Conservation (phyloP, 2,329 filamentous ascomycete species). For the Bipolaris gigantea region DNA sequence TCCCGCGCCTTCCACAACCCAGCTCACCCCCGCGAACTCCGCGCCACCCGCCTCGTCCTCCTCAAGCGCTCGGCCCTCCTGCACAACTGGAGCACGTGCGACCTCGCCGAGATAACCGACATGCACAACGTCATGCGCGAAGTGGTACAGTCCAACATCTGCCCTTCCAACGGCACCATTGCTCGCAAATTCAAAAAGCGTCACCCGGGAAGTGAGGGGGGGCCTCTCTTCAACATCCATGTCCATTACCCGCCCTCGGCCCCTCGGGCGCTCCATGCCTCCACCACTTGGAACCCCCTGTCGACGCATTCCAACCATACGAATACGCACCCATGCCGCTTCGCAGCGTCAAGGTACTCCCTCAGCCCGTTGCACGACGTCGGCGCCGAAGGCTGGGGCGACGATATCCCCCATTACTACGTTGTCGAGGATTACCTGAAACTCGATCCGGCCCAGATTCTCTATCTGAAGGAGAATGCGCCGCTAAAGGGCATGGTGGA, state of each 20-base stretch:
- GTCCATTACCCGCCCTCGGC: conserved; percentile 51
- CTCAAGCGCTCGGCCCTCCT: conserved; percentile 59
- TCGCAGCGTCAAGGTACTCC: conserved; percentile 51
- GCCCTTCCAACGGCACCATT: conserved; percentile 63
- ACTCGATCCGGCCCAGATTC: conserved; percentile 61
- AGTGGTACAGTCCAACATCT: conserved; percentile 60
- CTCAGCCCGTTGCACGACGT: conserved; percentile 55
- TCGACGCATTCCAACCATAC: conserved; percentile 45
- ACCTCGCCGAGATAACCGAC: conserved; percentile 63
- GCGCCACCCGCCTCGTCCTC: conserved; percentile 51
- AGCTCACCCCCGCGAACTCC: conserved; percentile 54
- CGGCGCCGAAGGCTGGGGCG: conserved; percentile 65
- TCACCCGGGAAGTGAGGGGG: conserved; percentile 53
- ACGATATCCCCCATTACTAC: conserved; percentile 66
- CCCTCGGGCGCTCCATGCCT: conserved; percentile 39
- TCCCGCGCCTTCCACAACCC: conserved; percentile 60
- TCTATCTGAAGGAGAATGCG: conserved; percentile 60
- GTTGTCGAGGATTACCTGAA: conserved; percentile 67
- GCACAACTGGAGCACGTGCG: conserved; percentile 60
- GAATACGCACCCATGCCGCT: conserved; percentile 39
- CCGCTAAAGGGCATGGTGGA: conserved; percentile 61
- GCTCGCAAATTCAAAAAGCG: conserved; percentile 61
- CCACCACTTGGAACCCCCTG: conserved; percentile 30
- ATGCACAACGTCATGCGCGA: conserved; percentile 59
- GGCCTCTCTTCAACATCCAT: conserved; percentile 57